Evolutionary conservation across 2,329 filamentous ascomycete species (phyloP), one percentile per base, ranked within the genome.

Genomic region (Hypoxylon sp.): DNA sequence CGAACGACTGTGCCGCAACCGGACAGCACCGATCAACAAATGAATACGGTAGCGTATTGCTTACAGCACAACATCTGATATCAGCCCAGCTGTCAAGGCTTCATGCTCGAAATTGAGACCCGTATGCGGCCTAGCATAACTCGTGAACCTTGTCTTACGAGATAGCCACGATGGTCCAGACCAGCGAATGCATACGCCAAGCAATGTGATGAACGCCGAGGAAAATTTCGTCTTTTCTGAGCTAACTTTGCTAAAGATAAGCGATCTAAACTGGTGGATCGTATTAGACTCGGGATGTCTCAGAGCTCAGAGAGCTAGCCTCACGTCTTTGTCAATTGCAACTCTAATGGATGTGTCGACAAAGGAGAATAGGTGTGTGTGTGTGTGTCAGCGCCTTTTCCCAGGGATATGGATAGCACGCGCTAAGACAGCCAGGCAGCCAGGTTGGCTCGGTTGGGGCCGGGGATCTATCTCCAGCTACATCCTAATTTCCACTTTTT

Each of bases 1-100:
- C 53, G 55, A 60, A 53, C 52, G 46, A 59, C 35, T 44, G 62
- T 46, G 66, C 66, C 62, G 62, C 66, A 69, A 61, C 11, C 48
- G 46, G 65, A 55, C 62, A 58, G 39, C 32, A 27, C 53, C 17
- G 47, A 13, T 46, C 17, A 63, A 39, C 44, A 50, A 35, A 50
- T 55, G 35, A 42, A 29, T 44, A 32, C 31, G 37, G 39, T 32
- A 31, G 35, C 47, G 56, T 60, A 60, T 44, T 60, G 19, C 46
- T n/a, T 52, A 53, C 37, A 31, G 58, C 29, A 46, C 39, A 17
- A 58, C 19, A 50, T 65, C 50, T 61, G 56, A 57, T 57, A 31
- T 44, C 31, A 55, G 32, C 42, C n/a, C 3, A 64, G 55, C 13
- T 7, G 6, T 50, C 27, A 27, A 50, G 24, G 31, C 31, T 19